Base-by-base conservation (phyloP, 192 early-diverging fungal species). In the Rhizoclosmatium globosum region DNA sequence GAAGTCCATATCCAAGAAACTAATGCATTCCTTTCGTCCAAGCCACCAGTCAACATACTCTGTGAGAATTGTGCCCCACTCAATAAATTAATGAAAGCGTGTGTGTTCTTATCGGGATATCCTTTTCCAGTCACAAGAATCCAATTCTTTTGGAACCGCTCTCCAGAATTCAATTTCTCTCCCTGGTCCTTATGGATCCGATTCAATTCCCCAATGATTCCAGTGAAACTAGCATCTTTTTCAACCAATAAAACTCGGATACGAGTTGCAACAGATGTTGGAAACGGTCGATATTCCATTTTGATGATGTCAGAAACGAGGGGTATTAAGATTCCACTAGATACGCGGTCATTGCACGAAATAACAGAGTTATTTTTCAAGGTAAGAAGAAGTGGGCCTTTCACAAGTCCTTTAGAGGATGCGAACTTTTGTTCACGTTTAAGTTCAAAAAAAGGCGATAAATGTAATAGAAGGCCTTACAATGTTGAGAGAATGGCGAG, bases 31-130 rank as follows among this genome's bases (percentile, higher is more conserved):
- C 0, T 31, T 31, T 31, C 31, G 31, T 31, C 31, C 31, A 31
- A 31, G 31, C 50, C 50, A 53, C 50, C 50, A 7, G 17, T 53
- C 50, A 17, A 53, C 31, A 31, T 31, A 31, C 31, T 31, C 31
- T 31, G 31, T 31, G 31, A 31, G 31, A 77, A 76, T 56, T 45
- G 47, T 0, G 53, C 47, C 9, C 41, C 6, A 47, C 72, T 39
- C 0, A 84, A 47, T 2, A 65, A 71, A 61, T 76, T 62, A 31
- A 84, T 76, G 4, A 84, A 80, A 47, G 44, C 38, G 15, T 82
- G 81, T 4, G 84, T 85, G 41, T 73, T 46, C 21, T 83, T 75
- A 53, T 85, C 84, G 2, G 84, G 84, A 48, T 84, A 85, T 41
- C 84, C 84, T 58, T 85, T 85, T 2, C 84, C 84, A 76, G 83